Evolutionary conservation across 2,329 filamentous ascomycete species (phyloP).

Genomic region (Aspergillus sp.): DNA sequence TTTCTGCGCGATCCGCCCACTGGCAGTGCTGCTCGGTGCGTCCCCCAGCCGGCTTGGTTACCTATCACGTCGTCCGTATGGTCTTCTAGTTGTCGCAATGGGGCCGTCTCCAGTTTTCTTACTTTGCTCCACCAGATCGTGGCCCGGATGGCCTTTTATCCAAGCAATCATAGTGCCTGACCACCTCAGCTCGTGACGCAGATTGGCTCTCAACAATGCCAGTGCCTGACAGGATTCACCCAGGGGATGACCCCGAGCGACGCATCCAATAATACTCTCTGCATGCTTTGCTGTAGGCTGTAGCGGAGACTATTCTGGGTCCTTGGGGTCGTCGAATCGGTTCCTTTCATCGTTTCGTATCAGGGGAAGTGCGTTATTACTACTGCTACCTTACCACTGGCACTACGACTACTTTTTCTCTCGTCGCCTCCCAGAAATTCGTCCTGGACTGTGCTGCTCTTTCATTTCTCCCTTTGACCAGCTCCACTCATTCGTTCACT

Average conservation of each 20-base stretch:
- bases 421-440: too few species aligned
- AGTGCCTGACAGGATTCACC: too few species aligned
- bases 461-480: neutral
- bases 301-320: too few species aligned
- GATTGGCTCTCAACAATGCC: too few species aligned
- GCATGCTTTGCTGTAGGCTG: too few species aligned
- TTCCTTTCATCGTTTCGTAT: neutral
- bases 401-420: too few species aligned
- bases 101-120: slow-evolving; percentile 7
- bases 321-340: neutral
- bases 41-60: neutral
- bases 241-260: too few species aligned
- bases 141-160: slow-evolving; percentile 6
- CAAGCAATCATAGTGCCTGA: slow-evolving; percentile 16
- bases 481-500: neutral
- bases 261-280: too few species aligned
- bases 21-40: too few species aligned
- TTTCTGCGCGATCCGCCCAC: too few species aligned
- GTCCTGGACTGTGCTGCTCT: neutral
- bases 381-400: neutral
- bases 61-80: neutral
- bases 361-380: neutral
- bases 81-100: slow-evolving; percentile 4
- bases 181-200: slow-evolving; percentile 1
- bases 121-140: slow-evolving; percentile 10